Conservation (phyloP, 2,329 filamentous ascomycete species). For the Gremmenia infestans region DNA sequence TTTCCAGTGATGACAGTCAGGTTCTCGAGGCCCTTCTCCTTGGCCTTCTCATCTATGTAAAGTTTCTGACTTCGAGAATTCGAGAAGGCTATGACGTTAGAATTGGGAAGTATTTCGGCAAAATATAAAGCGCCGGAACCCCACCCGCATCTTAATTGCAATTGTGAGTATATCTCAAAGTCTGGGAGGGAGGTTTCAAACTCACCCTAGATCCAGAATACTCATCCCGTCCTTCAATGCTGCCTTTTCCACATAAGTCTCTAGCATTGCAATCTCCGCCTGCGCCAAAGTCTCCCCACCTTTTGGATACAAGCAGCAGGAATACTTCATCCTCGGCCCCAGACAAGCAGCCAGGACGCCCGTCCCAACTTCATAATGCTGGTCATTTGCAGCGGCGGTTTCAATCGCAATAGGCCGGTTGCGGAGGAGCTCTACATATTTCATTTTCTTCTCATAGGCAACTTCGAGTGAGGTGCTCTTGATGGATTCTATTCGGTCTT, state of each 20-base stretch:
- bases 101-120: conserved; percentile 58
- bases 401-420: conserved; percentile 63
- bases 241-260: conserved; percentile 56
- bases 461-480: conserved; percentile 46
- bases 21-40: conserved; percentile 52
- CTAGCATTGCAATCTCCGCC: conserved; percentile 63
- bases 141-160: conserved; percentile 56
- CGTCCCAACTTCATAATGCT: conserved; percentile 70
- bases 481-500: conserved; percentile 54
- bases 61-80: conserved; percentile 65
- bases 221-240: conserved; percentile 31
- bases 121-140: conserved; percentile 61
- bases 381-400: conserved; percentile 58
- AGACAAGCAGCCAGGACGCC: conserved; percentile 56
- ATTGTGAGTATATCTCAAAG: background rate
- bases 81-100: conserved; percentile 61
- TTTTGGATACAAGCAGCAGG: conserved; percentile 59
- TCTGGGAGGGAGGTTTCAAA: conserved; percentile 2
- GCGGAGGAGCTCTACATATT: conserved; percentile 55
- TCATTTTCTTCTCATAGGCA: conserved; percentile 56
- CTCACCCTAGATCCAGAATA: conserved; percentile 28
- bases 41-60: conserved; percentile 57
- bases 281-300: conserved; percentile 58
- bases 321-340: conserved; percentile 69
- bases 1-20: conserved; percentile 62